Evolutionary conservation across 1,284 basidiomycete genomes (phyloP).

Genomic region (Waitea zeae): DNA sequence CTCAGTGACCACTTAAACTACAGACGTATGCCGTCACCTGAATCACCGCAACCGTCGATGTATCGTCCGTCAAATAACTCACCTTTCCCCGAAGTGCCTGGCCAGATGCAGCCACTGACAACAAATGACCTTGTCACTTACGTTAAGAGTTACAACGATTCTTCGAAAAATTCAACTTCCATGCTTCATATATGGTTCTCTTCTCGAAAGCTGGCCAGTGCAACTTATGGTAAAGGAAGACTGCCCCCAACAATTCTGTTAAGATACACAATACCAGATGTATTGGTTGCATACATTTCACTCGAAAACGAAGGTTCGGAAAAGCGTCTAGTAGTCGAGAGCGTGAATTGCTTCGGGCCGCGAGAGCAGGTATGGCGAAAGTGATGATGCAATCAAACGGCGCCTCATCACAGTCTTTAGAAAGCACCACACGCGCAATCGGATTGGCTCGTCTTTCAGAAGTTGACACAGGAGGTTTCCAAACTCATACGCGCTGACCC

Average conservation of each 20-base stretch:
- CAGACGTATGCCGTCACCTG: too few species aligned
- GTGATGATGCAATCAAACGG: background rate
- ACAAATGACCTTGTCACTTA: too few species aligned
- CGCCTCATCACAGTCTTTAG: slow-evolving; percentile 14
- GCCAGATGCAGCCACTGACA: too few species aligned
- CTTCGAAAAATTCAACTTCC: too few species aligned
- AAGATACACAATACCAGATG: slow-evolving; percentile 39
- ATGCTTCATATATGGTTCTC: too few species aligned
- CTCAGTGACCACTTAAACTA: too few species aligned
- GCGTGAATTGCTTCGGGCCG: slow-evolving; percentile 43
- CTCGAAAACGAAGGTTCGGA: slow-evolving; percentile 19
- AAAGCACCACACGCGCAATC: slow-evolving; percentile 52
- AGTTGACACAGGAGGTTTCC: slow-evolving; percentile 44
- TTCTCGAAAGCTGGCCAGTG: too few species aligned
- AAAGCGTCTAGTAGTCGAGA: slow-evolving; percentile 30
- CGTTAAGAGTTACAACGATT: too few species aligned
- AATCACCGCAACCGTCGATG: too few species aligned
- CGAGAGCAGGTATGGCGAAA: slow-evolving; percentile 37
- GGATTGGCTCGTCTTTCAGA: slow-evolving; percentile 41
- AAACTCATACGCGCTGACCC: slow-evolving; percentile 37
- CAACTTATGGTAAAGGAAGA: too few species aligned
- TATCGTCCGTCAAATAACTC: too few species aligned
- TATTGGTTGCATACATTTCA: slow-evolving; percentile 38
- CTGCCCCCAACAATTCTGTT: slow-evolving; percentile 9
- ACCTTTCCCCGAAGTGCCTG: too few species aligned